These are phyloP conservation scores for Irpex sp. DNA, from an alignment of 1,284 basidiomycete species.

Conservation along the genomic window DNA sequence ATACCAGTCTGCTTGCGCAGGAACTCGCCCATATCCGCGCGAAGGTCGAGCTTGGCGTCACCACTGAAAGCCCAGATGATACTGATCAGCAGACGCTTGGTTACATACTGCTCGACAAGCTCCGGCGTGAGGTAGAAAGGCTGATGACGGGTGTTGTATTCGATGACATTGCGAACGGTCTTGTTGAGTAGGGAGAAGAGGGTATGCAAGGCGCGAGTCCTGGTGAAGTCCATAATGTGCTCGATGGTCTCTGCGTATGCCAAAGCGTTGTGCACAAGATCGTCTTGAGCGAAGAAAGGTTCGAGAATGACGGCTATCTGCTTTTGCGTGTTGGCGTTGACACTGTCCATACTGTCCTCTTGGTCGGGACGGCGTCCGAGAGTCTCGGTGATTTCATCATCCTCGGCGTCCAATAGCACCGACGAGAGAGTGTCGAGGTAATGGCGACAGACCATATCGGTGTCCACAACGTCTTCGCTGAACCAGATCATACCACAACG, in stretches of 20 bases:
- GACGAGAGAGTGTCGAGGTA: slow-evolving; percentile 80
- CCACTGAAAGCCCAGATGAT: slow-evolving; percentile 99
- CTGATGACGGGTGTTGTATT: slow-evolving; percentile 92
- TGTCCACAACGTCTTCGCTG: slow-evolving; percentile 91
- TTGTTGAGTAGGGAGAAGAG: slow-evolving; percentile 98
- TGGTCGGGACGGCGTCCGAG: slow-evolving; percentile 57
- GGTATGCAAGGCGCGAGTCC: slow-evolving; percentile 88
- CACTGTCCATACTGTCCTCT: slow-evolving; percentile 52
- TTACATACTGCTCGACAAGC: slow-evolving; percentile 86
- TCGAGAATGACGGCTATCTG: slow-evolving; percentile 77
- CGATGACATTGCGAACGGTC: slow-evolving; percentile 88
- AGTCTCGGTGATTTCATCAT: slow-evolving; percentile 74
- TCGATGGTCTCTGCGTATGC: slow-evolving; percentile 79
- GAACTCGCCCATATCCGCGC: slow-evolving; percentile 90
- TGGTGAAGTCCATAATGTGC: slow-evolving; percentile 99
- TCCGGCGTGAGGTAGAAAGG: slow-evolving; percentile 91
- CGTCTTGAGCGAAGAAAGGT: slow-evolving; percentile 80
- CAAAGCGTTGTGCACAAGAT: slow-evolving; percentile 79
- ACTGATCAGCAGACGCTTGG: slow-evolving; percentile 87
- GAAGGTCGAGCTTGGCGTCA: slow-evolving; percentile 87
- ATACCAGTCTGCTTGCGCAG: slow-evolving; percentile 84
- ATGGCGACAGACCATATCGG: slow-evolving; percentile 89
- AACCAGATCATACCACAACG: slow-evolving; percentile 99
- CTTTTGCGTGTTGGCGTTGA: slow-evolving; percentile 76
- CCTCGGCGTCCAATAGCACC: slow-evolving; percentile 85